Evolutionary conservation across 306 rosid species (phyloP).

Genomic region (Ochetophila trinervis): DNA sequence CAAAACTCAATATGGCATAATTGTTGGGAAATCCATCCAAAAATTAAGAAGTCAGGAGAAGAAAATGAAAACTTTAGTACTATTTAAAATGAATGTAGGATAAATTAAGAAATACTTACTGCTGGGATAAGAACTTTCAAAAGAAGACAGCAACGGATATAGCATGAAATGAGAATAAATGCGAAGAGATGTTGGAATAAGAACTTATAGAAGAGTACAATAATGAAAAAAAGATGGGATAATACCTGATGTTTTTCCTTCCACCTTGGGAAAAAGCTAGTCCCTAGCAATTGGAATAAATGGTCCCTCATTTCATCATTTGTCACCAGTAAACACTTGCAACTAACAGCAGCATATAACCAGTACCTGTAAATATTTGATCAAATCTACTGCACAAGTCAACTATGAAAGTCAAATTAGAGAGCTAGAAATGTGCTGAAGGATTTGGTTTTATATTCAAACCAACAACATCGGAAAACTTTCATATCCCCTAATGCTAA

Average conservation of each 20-base stretch:
- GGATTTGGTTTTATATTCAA: background rate
- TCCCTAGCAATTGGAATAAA: slow-evolving; percentile 85
- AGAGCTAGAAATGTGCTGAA: slow-evolving; percentile 11
- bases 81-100: no score
- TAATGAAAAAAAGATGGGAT: slow-evolving; percentile 1
- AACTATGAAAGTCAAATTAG: background rate
- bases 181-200: background rate
- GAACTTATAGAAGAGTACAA: background rate
- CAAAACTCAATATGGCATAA: no score
- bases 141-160: no score
- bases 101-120: no score
- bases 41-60: no score
- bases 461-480: background rate
- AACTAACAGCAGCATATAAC: slow-evolving; percentile 87
- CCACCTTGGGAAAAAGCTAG: slow-evolving; percentile 90
- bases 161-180: no score
- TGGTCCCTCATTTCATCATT: slow-evolving; percentile 99
- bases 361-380: slow-evolving; percentile 63
- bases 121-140: no score
- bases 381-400: slow-evolving; percentile 7
- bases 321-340: slow-evolving; percentile 76
- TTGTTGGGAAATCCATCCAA: no score
- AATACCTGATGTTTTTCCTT: slow-evolving; percentile 96
- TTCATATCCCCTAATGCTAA: no score
- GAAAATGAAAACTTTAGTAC: no score